Evolutionary conservation across 2,329 filamentous ascomycete genomes (phyloP).

Genomic region (Arthrobotrys entomopaga): DNA sequence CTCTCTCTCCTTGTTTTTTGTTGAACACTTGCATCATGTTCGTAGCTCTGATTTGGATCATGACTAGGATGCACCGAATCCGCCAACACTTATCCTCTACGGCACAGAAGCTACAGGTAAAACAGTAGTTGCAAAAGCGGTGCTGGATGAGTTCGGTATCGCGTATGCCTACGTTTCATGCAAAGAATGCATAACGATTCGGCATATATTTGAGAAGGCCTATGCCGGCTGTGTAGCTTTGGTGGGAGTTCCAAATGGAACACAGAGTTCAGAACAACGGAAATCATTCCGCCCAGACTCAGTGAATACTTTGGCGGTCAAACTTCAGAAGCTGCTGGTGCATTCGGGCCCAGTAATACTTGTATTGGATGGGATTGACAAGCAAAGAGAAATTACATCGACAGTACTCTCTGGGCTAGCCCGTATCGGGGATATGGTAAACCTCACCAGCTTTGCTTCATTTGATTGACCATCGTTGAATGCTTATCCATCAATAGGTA

Average conservation of each 20-base stretch:
- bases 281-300: slow-evolving; percentile 35
- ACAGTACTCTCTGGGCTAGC: slow-evolving; percentile 84
- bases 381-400: slow-evolving; percentile 79
- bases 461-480: not conserved
- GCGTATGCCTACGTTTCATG: slow-evolving; percentile 74
- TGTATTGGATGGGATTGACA: slow-evolving; percentile 88
- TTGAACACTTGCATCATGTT: not conserved
- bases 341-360: slow-evolving; percentile 63
- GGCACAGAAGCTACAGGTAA: slow-evolving; percentile 90
- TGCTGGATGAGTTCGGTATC: slow-evolving; percentile 68
- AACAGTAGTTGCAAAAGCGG: slow-evolving; percentile 73
- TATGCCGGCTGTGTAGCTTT: slow-evolving; percentile 30
- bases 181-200: slow-evolving; percentile 78
- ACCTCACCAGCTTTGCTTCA: not conserved
- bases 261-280: slow-evolving; percentile 75
- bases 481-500: slow-evolving; percentile 68
- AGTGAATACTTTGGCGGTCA: slow-evolving; percentile 77
- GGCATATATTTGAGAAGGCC: slow-evolving; percentile 80
- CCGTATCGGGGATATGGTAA: slow-evolving; percentile 80
- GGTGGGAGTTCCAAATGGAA: slow-evolving; percentile 56
- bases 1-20: no score
- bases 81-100: slow-evolving; percentile 79
- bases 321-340: slow-evolving; percentile 73
- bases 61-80: slow-evolving; percentile 73
- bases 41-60: slow-evolving; percentile 3